phyloP scores from a whole-genome alignment of 192 early-diverging fungal genomes.

The Mortierella hygrophila region DNA sequence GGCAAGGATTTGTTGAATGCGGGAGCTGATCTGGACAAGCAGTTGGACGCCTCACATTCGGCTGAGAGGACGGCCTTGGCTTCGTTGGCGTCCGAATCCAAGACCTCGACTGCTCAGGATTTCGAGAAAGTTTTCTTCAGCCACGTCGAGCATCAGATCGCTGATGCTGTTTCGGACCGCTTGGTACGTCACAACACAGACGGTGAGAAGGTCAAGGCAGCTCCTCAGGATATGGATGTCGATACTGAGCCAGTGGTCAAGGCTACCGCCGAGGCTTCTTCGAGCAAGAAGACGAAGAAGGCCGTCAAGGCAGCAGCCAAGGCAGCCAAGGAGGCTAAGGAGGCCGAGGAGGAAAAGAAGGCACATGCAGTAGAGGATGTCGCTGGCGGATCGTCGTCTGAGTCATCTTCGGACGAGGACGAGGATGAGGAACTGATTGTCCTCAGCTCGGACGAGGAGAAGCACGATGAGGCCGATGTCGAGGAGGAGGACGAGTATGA shows the following conservation, averaged over 20 bases:
- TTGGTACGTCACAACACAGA: constrained; percentile 17
- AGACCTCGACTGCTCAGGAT: constrained; percentile 14
- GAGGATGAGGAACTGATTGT: constrained; percentile 41
- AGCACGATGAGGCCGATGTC: constrained; percentile 17
- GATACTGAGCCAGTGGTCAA: constrained; percentile 16
- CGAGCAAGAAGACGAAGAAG: constrained; percentile 17
- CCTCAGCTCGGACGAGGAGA: constrained; percentile 38
- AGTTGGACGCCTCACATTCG: constrained; percentile 30
- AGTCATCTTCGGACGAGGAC: constrained; percentile 49
- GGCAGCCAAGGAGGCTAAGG: constrained; percentile 14
- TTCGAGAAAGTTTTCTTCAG: constrained; percentile 57
- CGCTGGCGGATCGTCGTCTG: constrained; percentile 42
- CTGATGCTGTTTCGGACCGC: constrained; percentile 24
- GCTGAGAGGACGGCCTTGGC: constrained; percentile 34
- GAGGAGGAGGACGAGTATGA: constrained; percentile 44
- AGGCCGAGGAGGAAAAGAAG: constrained; percentile 10
- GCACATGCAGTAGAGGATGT: constrained; percentile 1
- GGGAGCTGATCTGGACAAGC: constrained; percentile 25
- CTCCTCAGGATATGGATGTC: constrained; percentile 30
- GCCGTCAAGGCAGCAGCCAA: neutral
- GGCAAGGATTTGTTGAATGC: constrained; percentile 6
- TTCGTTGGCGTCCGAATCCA: constrained; percentile 30
- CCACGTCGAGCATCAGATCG: constrained; percentile 29
- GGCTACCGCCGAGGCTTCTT: neutral
- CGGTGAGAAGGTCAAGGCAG: constrained; percentile 8